These are phyloP conservation scores for Cystobasidium slooffiae DNA, from an alignment of 1,284 basidiomycete species.

Conservation along the genomic window DNA sequence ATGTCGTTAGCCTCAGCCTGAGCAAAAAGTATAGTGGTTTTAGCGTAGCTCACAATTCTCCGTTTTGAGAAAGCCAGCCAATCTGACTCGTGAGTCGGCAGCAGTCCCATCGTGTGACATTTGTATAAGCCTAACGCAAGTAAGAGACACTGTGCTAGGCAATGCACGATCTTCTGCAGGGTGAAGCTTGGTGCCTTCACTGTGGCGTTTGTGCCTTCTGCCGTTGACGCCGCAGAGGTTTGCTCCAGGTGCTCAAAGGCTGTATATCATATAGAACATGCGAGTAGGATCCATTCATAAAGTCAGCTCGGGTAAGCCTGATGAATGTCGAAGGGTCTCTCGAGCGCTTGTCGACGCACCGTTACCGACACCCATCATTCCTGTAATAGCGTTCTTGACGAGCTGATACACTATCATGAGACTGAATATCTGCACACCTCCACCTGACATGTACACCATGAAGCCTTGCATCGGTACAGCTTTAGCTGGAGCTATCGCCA, in stretches of 20 bases:
- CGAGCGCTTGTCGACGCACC: conserved; percentile 34
- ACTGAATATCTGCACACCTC: conserved; percentile 55
- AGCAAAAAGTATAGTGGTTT: not conserved
- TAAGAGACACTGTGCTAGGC: conserved; percentile 52
- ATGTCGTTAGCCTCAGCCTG: not conserved
- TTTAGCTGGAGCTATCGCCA: conserved; percentile 54
- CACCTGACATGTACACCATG: conserved; percentile 56
- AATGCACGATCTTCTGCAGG: conserved; percentile 52
- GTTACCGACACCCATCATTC: conserved; percentile 51
- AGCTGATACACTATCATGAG: conserved; percentile 55
- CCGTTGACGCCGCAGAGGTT: conserved; percentile 41
- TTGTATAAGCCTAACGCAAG: conserved; percentile 54
- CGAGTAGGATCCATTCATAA: not conserved
- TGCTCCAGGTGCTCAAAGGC: conserved; percentile 50
- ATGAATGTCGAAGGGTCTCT: too few species aligned
- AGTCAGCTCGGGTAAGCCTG: too few species aligned
- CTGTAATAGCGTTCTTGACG: conserved; percentile 53
- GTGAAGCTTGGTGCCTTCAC: conserved; percentile 42
- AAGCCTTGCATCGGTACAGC: conserved; percentile 56
- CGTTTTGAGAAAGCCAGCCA: conserved; percentile 50
- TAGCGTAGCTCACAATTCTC: conserved; percentile 26
- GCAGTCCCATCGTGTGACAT: conserved; percentile 53
- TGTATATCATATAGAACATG: conserved; percentile 20
- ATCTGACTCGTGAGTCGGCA: conserved; percentile 52
- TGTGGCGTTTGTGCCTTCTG: conserved; percentile 14